Conservation (phyloP, 306 rosid genomes). For the Chamaecrista fasciculata region DNA sequence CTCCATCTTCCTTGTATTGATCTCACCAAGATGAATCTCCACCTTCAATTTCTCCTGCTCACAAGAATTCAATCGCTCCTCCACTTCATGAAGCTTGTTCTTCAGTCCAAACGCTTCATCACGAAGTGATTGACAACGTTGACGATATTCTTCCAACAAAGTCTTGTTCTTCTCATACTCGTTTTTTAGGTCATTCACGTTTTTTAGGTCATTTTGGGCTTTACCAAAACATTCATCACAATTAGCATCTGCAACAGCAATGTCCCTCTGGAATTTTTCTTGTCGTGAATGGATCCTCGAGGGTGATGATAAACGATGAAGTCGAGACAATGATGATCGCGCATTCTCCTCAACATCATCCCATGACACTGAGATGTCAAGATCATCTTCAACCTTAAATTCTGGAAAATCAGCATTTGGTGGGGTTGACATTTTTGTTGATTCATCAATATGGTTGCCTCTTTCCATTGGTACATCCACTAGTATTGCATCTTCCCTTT, state of each 20-base stretch:
- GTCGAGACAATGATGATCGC: neutral
- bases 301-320: neutral
- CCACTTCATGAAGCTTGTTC: slow-evolving; percentile 22
- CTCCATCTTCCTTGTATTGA: slow-evolving; percentile 7
- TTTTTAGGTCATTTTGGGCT: slow-evolving; percentile 17
- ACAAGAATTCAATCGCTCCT: slow-evolving; percentile 7
- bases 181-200: slow-evolving; percentile 4
- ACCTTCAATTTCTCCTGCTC: slow-evolving; percentile 19
- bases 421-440: neutral
- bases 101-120: slow-evolving; percentile 29
- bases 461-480: neutral
- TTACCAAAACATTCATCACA: slow-evolving; percentile 23
- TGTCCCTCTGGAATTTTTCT: slow-evolving; percentile 1
- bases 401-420: slow-evolving; percentile 13
- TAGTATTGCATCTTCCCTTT: slow-evolving; percentile 4
- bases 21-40: slow-evolving; percentile 20
- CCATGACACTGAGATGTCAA: slow-evolving; percentile 15
- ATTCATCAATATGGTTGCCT: neutral
- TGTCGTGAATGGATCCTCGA: neutral
- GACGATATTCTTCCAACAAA: neutral
- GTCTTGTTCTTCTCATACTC: slow-evolving; percentile 19
- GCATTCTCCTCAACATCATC: slow-evolving; percentile 13
- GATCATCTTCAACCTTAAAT: slow-evolving; percentile 3
- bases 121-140: slow-evolving; percentile 7
- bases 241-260: neutral